These are phyloP conservation scores for Trichoderma sp. DNA, from an alignment of 2,329 filamentous ascomycete genomes.

Conservation along the genomic window DNA sequence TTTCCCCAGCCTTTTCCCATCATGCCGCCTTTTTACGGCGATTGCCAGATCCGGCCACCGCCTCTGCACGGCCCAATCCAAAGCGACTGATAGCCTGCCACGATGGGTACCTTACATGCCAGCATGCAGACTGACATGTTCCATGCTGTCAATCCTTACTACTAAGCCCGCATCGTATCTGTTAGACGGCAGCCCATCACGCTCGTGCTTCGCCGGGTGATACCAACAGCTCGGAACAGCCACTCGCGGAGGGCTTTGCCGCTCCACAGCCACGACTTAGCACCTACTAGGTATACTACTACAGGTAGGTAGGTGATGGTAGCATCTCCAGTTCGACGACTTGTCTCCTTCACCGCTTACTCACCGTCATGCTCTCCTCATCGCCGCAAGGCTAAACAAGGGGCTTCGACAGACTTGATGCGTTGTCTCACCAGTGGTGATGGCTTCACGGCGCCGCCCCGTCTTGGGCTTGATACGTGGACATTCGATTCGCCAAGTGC, in stretches of 20 bases:
- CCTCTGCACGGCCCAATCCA: neutral
- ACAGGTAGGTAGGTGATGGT: too few species aligned
- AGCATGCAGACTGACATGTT: neutral
- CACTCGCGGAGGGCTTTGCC: neutral
- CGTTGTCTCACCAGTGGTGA: neutral
- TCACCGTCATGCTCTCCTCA: neutral
- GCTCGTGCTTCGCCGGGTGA: neutral
- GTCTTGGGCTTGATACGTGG: neutral
- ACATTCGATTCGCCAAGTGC: neutral
- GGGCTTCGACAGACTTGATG: neutral
- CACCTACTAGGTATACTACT: too few species aligned
- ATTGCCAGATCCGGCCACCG: neutral
- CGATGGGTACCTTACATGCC: neutral
- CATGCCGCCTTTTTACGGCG: neutral
- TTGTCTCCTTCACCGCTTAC: neutral
- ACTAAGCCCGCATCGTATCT: neutral
- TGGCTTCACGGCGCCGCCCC: neutral
- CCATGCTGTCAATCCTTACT: neutral
- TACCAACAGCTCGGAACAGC: neutral
- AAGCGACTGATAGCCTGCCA: neutral
- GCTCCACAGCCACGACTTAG: neutral
- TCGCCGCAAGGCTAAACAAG: neutral
- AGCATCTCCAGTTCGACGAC: neutral
- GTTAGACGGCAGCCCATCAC: neutral
- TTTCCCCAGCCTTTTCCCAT: neutral